These are phyloP conservation scores for Colletotrichum noveboracense DNA, from an alignment of 2,329 filamentous ascomycete genomes.

Conservation along the genomic window DNA sequence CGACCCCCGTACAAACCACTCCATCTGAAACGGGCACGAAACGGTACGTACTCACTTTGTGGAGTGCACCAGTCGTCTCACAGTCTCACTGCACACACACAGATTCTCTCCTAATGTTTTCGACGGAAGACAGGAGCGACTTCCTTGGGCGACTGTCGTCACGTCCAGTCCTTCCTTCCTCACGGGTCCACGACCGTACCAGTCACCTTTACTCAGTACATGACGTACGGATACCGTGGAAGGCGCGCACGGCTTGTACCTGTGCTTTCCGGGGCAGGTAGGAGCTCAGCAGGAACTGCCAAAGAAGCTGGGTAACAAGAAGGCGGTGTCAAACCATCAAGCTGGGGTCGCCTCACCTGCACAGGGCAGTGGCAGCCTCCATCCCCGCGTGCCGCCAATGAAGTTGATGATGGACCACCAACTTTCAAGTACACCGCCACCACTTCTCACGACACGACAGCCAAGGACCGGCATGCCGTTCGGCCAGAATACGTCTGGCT, in stretches of 20 bases:
- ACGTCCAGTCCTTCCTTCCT: background rate
- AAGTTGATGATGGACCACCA: background rate
- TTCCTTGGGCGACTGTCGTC: background rate
- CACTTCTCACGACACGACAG: background rate
- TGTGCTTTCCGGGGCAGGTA: background rate
- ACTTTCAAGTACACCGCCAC: background rate
- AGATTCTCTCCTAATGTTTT: background rate
- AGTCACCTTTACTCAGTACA: background rate
- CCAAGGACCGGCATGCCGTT: background rate
- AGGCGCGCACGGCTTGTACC: background rate
- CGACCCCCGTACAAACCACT: background rate
- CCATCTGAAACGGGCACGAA: conserved; percentile 18
- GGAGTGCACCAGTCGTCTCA: background rate
- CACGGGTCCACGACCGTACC: background rate
- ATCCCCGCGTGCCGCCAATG: background rate
- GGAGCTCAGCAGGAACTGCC: background rate
- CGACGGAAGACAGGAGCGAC: background rate
- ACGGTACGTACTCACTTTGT: background rate
- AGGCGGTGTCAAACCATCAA: background rate
- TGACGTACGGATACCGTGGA: background rate
- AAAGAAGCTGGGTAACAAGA: background rate
- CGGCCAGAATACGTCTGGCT: background rate
- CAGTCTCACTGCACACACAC: background rate
- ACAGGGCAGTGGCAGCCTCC: background rate
- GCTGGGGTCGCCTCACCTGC: background rate